phyloP scores from a whole-genome alignment of 2,329 filamentous ascomycete species.

The Sphaceloma murrayae region DNA sequence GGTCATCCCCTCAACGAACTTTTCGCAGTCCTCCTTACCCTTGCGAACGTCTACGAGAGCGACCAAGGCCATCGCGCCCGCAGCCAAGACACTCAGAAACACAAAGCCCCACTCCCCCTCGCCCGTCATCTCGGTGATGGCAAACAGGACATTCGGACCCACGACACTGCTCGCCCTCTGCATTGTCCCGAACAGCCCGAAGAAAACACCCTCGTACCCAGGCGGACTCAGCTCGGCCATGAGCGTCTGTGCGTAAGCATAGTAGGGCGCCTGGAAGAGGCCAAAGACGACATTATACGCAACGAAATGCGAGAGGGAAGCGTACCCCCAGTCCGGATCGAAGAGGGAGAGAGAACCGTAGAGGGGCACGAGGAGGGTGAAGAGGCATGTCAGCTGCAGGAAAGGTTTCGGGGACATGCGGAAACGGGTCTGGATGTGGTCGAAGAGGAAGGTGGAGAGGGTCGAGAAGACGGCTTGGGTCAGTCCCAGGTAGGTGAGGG shows the following conservation, averaged over 20 bases:
- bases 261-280: conserved; percentile 59
- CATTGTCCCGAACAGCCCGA: conserved; percentile 46
- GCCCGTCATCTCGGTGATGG: conserved; percentile 14
- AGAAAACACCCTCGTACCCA: conserved; percentile 62
- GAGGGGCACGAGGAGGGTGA: conserved; percentile 14
- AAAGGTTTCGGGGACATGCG: conserved; percentile 9
- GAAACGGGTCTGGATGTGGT: conserved; percentile 14
- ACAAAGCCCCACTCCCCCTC: conserved; percentile 14
- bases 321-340: neutral
- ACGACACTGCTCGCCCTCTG: conserved; percentile 14
- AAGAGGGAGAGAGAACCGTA: conserved; percentile 1
- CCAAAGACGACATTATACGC: conserved; percentile 48
- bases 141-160: conserved; percentile 16
- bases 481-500: conserved; percentile 49
- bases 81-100: conserved; percentile 13
- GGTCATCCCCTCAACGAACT: conserved; percentile 6
- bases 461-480: conserved; percentile 12
- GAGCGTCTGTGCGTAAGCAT: conserved; percentile 61
- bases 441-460: conserved; percentile 13
- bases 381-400: conserved; percentile 16
- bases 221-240: conserved; percentile 60
- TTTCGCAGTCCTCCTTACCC: conserved; percentile 13
- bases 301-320: neutral
- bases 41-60: conserved; percentile 17
- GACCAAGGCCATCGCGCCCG: conserved; percentile 4